These are phyloP conservation scores for Pyrenopolyporus hunteri DNA, from an alignment of 495 filamentous ascomycete genomes.

Conservation along the genomic window DNA sequence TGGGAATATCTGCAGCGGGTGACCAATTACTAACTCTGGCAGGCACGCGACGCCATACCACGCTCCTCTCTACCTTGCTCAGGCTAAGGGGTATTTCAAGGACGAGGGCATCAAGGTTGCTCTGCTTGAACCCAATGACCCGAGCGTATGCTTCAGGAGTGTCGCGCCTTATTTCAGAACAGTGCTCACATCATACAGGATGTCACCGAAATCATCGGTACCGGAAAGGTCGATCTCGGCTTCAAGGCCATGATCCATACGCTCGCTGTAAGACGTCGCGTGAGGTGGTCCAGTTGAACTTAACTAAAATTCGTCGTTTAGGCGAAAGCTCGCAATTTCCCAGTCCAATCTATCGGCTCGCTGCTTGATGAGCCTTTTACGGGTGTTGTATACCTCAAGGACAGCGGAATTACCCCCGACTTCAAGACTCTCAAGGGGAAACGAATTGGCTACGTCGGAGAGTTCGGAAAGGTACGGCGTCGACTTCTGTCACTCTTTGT, in stretches of 20 bases:
- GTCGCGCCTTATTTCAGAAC: neutral
- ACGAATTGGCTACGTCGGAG: conserved; percentile 73
- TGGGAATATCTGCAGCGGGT: conserved; percentile 14
- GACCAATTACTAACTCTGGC: conserved; percentile 37
- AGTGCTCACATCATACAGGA: conserved; percentile 42
- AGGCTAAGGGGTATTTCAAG: conserved; percentile 71
- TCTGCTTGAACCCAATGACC: conserved; percentile 73
- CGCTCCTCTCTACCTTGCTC: conserved; percentile 72
- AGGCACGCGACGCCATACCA: conserved; percentile 79
- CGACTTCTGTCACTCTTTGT: neutral
- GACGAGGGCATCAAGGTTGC: conserved; percentile 74
- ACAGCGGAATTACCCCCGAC: conserved; percentile 66
- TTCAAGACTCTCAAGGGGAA: conserved; percentile 68
- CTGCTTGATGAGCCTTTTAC: conserved; percentile 77
- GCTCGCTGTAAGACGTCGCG: conserved; percentile 59
- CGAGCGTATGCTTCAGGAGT: conserved; percentile 49
- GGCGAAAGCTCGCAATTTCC: conserved; percentile 74
- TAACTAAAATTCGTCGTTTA: conserved; percentile 32
- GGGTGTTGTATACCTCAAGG: conserved; percentile 72
- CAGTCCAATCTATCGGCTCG: conserved; percentile 69
- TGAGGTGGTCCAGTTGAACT: neutral
- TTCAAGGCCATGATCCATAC: conserved; percentile 82
- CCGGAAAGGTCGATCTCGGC: conserved; percentile 72
- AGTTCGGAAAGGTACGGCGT: conserved; percentile 65
- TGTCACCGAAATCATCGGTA: conserved; percentile 76